These are phyloP conservation scores for Euphorbia peplus DNA, from an alignment of 345 rosid genomes.

Conservation along the genomic window DNA sequence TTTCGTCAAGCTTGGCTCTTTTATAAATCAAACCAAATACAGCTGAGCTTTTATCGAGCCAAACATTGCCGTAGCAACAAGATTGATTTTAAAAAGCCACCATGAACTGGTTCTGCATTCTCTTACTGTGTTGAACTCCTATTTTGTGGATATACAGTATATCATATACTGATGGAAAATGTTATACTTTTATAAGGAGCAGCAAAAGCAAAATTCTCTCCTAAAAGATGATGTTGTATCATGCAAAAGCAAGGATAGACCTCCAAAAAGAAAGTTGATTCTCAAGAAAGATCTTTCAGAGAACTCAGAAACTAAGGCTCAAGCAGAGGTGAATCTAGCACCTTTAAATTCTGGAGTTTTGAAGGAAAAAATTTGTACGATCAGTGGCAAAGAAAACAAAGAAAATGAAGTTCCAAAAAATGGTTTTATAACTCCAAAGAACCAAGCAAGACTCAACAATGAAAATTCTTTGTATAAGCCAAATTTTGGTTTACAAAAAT, in stretches of 20 bases:
- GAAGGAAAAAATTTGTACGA: constrained; percentile 12
- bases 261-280: constrained; percentile 11
- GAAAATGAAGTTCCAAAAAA: constrained; percentile 20
- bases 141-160: too few species aligned
- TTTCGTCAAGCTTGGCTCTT: too few species aligned
- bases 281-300: not conserved
- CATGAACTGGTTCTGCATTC: not conserved
- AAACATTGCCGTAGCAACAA: too few species aligned
- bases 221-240: constrained; percentile 16
- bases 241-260: not conserved
- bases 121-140: not conserved
- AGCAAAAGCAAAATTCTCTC: constrained; percentile 18
- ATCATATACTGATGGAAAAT: not conserved
- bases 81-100: not conserved
- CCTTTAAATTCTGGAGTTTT: constrained; percentile 14
- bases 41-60: too few species aligned
- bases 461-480: constrained; percentile 23
- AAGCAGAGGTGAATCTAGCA: constrained; percentile 7
- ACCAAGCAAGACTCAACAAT: constrained; percentile 25
- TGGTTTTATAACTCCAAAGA: constrained; percentile 55
- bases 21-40: too few species aligned
- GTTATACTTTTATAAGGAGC: constrained; percentile 12
- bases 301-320: constrained; percentile 12
- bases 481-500: constrained; percentile 19
- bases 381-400: constrained; percentile 33